Evolutionary conservation across 1,284 basidiomycete species (phyloP).

Genomic region (Cryptococcus sp.): DNA sequence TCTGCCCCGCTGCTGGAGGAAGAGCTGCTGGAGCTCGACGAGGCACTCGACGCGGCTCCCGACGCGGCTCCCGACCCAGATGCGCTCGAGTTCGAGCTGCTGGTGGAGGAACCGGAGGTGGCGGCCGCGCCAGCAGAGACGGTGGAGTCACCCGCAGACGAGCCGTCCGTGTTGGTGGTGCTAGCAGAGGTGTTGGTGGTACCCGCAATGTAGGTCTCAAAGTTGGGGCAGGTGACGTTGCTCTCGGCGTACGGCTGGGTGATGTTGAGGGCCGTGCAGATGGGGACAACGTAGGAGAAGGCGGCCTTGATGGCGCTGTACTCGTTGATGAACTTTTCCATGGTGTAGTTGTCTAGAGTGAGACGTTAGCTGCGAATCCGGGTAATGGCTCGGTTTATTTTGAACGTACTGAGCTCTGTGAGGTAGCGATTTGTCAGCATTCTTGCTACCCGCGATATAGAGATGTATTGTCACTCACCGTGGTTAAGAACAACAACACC

Average conservation of each 20-base stretch:
- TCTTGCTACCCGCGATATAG: slow-evolving; percentile 15
- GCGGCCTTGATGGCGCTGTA: slow-evolving; percentile 40
- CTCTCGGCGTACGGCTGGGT: slow-evolving; percentile 53
- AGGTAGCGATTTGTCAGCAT: neutral
- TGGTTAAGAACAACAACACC: slow-evolving; percentile 53
- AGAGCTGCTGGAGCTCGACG: no score
- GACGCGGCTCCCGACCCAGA: no score
- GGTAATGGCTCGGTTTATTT: neutral
- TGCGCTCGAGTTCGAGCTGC: no score
- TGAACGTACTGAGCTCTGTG: slow-evolving; percentile 3
- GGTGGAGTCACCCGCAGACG: neutral
- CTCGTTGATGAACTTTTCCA: slow-evolving; percentile 41
- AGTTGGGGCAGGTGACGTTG: slow-evolving; percentile 44
- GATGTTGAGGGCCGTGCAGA: slow-evolving; percentile 47
- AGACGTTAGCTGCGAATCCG: no score
- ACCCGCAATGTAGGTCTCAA: slow-evolving; percentile 21
- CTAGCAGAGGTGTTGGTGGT: neutral
- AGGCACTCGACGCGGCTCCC: no score
- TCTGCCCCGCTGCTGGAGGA: no score
- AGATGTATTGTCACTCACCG: slow-evolving; percentile 14
- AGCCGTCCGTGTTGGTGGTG: neutral
- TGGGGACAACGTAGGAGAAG: slow-evolving; percentile 48
- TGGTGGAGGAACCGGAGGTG: no score
- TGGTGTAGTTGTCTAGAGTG: slow-evolving; percentile 46
- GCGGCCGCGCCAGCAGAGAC: neutral